These are phyloP conservation scores for Skeletonema potamos DNA, from an alignment of 108 stramenopile genomes.

Conservation along the genomic window DNA sequence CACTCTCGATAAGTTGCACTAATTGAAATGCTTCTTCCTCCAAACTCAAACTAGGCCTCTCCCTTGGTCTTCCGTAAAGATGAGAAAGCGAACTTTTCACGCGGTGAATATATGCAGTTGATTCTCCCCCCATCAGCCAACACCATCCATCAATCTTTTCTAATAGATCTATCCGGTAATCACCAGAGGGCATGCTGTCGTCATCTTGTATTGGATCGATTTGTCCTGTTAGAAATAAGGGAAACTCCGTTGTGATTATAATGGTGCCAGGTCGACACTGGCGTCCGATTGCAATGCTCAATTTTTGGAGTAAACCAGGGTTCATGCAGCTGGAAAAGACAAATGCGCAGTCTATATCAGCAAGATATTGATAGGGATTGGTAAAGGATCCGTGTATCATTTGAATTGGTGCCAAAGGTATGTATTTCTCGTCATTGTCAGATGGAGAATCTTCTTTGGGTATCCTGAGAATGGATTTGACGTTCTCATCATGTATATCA, in stretches of 20 bases:
- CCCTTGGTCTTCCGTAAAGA: slow-evolving; percentile 35
- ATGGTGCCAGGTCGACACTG: slow-evolving; percentile 77
- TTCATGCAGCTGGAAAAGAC: slow-evolving; percentile 74
- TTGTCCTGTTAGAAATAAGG: slow-evolving; percentile 42
- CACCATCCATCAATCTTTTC: slow-evolving; percentile 67
- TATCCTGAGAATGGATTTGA: slow-evolving; percentile 11
- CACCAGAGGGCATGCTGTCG: slow-evolving; percentile 31
- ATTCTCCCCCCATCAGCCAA: slow-evolving; percentile 69
- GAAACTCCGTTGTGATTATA: slow-evolving; percentile 79
- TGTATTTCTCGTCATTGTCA: neutral
- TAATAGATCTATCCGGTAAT: slow-evolving; percentile 61
- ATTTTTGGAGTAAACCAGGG: slow-evolving; percentile 32
- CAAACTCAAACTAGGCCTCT: slow-evolving; percentile 32
- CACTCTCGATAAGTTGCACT: slow-evolving; percentile 50
- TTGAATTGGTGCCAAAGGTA: slow-evolving; percentile 56
- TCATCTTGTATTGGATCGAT: slow-evolving; percentile 48
- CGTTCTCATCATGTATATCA: slow-evolving; percentile 2
- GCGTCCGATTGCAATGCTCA: slow-evolving; percentile 65
- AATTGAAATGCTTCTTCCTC: slow-evolving; percentile 55
- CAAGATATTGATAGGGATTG: slow-evolving; percentile 69
- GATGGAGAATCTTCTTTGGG: slow-evolving; percentile 3
- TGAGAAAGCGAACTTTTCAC: slow-evolving; percentile 54
- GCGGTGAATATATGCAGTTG: slow-evolving; percentile 75
- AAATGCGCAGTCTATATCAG: slow-evolving; percentile 76
- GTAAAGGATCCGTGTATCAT: slow-evolving; percentile 74